Conservation (phyloP, 2,329 filamentous ascomycete genomes). For the Didymella sp. region DNA sequence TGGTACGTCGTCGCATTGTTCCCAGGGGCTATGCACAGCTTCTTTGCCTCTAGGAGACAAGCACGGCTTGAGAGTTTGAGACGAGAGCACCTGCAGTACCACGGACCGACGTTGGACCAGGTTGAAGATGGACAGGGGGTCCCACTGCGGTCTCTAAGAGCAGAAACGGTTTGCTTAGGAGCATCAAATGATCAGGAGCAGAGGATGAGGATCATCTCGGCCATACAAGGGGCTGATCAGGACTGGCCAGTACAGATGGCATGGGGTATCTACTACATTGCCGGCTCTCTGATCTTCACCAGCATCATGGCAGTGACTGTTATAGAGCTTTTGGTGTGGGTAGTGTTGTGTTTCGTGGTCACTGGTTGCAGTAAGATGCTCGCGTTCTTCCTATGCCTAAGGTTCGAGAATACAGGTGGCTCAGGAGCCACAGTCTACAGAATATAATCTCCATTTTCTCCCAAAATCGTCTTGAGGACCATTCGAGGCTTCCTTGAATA, state of each 20-base stretch:
- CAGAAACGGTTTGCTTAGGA: no score
- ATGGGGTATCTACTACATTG: neutral
- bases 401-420: neutral
- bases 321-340: neutral
- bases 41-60: neutral
- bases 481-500: no score
- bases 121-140: no score
- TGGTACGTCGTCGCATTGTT: neutral
- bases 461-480: no score
- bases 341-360: neutral
- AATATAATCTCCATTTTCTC: no score
- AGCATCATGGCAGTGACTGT: neutral
- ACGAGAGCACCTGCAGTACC: neutral
- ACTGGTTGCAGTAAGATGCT: neutral
- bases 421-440: no score
- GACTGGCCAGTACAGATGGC: neutral
- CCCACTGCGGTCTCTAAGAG: no score
- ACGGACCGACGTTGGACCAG: neutral
- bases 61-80: neutral
- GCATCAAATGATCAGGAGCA: no score
- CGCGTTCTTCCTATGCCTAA: neutral
- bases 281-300: neutral
- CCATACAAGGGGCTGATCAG: neutral
- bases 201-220: neutral
- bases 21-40: neutral